These are phyloP conservation scores for Schizothecium vesticola DNA, from an alignment of 495 filamentous ascomycete species.

Conservation along the genomic window DNA sequence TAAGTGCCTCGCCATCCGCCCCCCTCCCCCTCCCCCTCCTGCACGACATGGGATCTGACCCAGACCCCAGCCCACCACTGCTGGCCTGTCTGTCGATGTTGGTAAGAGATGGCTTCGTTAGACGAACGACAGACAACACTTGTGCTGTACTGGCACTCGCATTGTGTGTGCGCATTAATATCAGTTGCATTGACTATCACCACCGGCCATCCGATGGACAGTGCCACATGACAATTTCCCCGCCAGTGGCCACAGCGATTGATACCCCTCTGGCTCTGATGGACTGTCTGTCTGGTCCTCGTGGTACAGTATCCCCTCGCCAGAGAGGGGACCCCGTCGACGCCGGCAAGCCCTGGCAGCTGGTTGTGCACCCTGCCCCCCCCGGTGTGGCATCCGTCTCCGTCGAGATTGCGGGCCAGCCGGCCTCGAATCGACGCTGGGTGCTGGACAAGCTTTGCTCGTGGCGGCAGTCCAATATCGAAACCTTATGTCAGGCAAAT, in stretches of 20 bases:
- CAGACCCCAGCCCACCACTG: conserved; percentile 4
- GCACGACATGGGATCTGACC: background rate
- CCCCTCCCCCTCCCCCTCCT: background rate
- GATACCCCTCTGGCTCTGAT: too few species aligned
- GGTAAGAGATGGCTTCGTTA: conserved; percentile 6
- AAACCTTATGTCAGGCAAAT: conserved; percentile 26
- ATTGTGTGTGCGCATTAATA: conserved; percentile 18
- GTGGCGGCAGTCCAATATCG: conserved; percentile 22
- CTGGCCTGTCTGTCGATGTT: background rate
- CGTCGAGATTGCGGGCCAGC: conserved; percentile 18
- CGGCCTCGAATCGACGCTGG: conserved; percentile 5
- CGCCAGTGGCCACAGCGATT: background rate
- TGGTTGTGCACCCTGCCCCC: background rate
- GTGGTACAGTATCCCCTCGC: background rate
- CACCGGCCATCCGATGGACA: conserved; percentile 14
- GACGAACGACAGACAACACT: conserved; percentile 2
- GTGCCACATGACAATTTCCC: conserved; percentile 25
- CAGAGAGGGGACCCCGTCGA: background rate
- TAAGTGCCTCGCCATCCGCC: background rate
- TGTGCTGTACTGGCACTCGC: too few species aligned
- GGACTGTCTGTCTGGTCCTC: background rate
- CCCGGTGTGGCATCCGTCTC: background rate
- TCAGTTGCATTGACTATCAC: conserved; percentile 26
- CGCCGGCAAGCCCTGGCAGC: background rate
- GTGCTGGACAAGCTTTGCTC: conserved; percentile 8